Conservation (phyloP, 345 rosid species). For the Melaleuca alternifolia region DNA sequence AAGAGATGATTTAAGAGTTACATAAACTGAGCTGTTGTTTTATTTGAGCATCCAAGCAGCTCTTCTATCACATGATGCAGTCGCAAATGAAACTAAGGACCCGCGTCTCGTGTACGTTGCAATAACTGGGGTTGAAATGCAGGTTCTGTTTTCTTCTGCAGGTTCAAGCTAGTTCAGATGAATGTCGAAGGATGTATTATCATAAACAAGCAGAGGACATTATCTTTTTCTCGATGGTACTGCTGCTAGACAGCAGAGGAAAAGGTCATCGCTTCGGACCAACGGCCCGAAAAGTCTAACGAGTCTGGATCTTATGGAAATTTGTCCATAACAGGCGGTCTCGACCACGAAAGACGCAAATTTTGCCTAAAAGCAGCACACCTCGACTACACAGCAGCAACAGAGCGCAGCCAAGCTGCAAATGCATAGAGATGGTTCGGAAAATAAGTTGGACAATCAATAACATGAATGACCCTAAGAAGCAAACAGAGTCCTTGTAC, state of each 20-base stretch:
- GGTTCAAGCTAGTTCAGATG: not conserved
- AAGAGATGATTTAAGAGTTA: not conserved
- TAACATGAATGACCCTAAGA: not conserved
- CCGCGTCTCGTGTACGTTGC: not conserved
- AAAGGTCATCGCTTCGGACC: not conserved
- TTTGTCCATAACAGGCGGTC: not conserved
- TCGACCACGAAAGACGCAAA: not conserved
- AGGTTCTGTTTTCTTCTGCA: not conserved
- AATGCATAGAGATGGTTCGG: not conserved
- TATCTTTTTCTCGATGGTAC: not conserved
- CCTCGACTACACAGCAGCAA: slow-evolving; percentile 24
- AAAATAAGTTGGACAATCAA: not conserved
- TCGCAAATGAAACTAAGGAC: not conserved
- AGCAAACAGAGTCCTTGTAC: not conserved
- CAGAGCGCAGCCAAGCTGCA: slow-evolving; percentile 32
- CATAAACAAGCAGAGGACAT: not conserved
- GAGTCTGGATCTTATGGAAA: not conserved
- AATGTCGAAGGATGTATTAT: not conserved
- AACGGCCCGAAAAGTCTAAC: not conserved
- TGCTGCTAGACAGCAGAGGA: not conserved
- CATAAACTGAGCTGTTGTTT: not conserved
- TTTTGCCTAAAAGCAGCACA: slow-evolving; percentile 8
- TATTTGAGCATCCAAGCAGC: not conserved
- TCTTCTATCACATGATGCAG: not conserved
- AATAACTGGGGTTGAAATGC: not conserved